Evolutionary conservation across 306 rosid genomes (phyloP).

Genomic region (Inga leiocalycina): DNA sequence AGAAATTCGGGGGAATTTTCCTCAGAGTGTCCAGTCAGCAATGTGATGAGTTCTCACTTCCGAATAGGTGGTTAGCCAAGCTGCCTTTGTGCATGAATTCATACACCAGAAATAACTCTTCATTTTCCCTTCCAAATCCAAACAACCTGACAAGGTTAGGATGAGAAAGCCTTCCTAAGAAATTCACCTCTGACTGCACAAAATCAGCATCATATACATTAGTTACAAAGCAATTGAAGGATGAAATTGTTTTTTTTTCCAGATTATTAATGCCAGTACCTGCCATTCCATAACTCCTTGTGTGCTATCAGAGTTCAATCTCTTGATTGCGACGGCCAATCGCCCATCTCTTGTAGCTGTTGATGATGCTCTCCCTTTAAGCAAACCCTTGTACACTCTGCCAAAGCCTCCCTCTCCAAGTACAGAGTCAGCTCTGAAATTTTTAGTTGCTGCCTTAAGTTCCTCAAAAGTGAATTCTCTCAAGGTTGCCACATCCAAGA

Average conservation of each 20-base stretch:
- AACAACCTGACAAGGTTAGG: constrained; percentile 82
- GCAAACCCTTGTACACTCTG: constrained; percentile 78
- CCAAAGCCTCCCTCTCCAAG: constrained; percentile 96
- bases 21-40: background rate
- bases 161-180: constrained; percentile 91
- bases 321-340: constrained; percentile 72
- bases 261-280: constrained; percentile 45
- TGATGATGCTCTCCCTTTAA: constrained; percentile 49
- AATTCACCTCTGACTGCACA: constrained; percentile 85
- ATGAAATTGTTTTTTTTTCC: background rate
- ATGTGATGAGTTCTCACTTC: constrained; percentile 64
- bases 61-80: constrained; percentile 82
- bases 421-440: constrained; percentile 61
- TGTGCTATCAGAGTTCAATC: constrained; percentile 60
- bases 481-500: constrained; percentile 65
- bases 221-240: background rate
- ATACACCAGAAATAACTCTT: constrained; percentile 62
- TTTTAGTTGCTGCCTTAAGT: constrained; percentile 67
- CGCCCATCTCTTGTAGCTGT: constrained; percentile 38
- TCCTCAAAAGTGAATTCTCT: constrained; percentile 64
- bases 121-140: constrained; percentile 69
- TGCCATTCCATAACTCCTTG: constrained; percentile 91
- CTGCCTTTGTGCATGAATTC: constrained; percentile 83
- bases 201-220: background rate
- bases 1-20: background rate